Percentiles rank a stretch among this genome's conserved stretches.
These are phyloP conservation scores for Hericium coralloides DNA, from an alignment of 768 basidiomycete genomes.

Conservation along the genomic window DNA sequence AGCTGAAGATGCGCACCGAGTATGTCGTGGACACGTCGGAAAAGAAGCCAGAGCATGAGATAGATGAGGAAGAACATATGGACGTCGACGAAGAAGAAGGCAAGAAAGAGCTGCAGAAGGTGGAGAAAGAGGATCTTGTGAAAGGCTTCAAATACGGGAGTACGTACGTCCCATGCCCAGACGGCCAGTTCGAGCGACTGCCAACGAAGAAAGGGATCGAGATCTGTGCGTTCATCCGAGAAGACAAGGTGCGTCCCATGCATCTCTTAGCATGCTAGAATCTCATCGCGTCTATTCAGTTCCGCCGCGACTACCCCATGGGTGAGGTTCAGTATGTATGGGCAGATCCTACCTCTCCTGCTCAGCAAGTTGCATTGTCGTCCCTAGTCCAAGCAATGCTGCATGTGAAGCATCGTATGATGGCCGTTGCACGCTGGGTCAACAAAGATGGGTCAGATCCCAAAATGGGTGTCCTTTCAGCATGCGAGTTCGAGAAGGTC, in stretches of 20 bases:
- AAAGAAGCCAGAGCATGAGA: constrained; percentile 10
- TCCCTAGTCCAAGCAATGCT: constrained; percentile 80
- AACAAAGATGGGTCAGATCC: constrained; percentile 64
- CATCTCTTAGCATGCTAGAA: not conserved
- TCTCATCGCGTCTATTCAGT: constrained; percentile 32
- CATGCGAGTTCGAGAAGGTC: constrained; percentile 51
- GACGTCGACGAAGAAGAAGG: constrained; percentile 29
- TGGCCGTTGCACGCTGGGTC: constrained; percentile 84
- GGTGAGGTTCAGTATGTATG: constrained; percentile 83
- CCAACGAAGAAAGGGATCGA: constrained; percentile 81
- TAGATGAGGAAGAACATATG: constrained; percentile 27
- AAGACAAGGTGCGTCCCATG: constrained; percentile 42
- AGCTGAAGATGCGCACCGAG: constrained; percentile 38
- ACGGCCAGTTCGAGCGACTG: constrained; percentile 71
- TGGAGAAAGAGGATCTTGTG: constrained; percentile 74
- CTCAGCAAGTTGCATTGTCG: constrained; percentile 78
- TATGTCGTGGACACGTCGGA: constrained; percentile 40
- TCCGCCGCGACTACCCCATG: constrained; percentile 75
- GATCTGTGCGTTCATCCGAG: constrained; percentile 74
- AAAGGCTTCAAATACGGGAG: constrained; percentile 86
- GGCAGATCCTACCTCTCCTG: constrained; percentile 56
- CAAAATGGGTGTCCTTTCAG: constrained; percentile 75
- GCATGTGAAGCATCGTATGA: constrained; percentile 34
- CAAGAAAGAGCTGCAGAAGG: constrained; percentile 35
- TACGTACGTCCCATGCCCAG: constrained; percentile 79